Evolutionary conservation across 179 eudicot genomes (phyloP).

Genomic region (Silene noctiflora): DNA sequence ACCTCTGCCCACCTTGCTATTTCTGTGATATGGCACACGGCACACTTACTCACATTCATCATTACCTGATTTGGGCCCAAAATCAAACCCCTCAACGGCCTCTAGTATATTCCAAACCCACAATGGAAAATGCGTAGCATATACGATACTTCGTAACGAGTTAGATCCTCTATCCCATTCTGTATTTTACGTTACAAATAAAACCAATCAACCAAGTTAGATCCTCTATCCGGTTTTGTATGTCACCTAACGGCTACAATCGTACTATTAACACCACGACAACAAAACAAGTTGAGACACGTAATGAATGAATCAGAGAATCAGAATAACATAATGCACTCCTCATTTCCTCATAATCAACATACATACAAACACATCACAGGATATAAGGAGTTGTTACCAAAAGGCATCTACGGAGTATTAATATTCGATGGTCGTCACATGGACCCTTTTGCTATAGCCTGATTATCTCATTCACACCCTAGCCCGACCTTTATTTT

Average conservation of each 20-base stretch:
- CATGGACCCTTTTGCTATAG: conserved; percentile 30
- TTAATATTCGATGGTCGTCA: conserved; percentile 24
- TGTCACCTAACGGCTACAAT: background rate
- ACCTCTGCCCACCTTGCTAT: conserved; percentile 17
- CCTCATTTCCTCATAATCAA: background rate
- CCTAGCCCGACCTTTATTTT: conserved; percentile 15
- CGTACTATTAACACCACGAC: too few species aligned
- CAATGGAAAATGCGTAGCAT: background rate
- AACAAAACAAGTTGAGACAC: too few species aligned
- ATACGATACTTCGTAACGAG: background rate
- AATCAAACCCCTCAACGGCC: conserved; percentile 2
- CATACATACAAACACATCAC: background rate
- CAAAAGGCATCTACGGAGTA: background rate
- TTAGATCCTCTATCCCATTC: background rate
- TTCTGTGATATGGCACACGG: conserved; percentile 17
- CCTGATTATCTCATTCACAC: conserved; percentile 16
- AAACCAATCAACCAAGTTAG: background rate
- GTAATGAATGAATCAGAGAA: too few species aligned
- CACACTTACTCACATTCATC: conserved; percentile 24
- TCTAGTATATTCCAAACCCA: background rate
- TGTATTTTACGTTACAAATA: background rate
- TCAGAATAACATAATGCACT: too few species aligned
- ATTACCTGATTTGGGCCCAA: conserved; percentile 32
- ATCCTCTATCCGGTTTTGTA: background rate
- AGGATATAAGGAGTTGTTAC: conserved; percentile 15